Evolutionary conservation across 495 filamentous ascomycete genomes (phyloP).

Genomic region (Annulohypoxylon maeteangense): DNA sequence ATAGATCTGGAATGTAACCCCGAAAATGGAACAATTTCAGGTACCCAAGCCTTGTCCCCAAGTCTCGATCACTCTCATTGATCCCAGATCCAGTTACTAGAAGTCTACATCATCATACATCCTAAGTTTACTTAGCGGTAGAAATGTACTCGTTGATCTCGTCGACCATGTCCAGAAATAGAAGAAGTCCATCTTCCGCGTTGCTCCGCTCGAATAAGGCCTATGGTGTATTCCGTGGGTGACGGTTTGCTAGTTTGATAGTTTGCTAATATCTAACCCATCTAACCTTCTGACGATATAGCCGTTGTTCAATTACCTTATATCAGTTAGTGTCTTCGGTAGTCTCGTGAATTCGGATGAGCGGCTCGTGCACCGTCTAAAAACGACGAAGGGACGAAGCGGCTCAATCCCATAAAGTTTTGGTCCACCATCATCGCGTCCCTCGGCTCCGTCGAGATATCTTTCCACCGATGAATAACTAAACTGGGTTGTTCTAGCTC

Average conservation of each 20-base stretch:
- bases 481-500: conserved; percentile 25
- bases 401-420: conserved; percentile 16
- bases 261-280: conserved; percentile 4
- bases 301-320: conserved; percentile 27
- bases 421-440: conserved; percentile 11
- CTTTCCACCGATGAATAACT: conserved; percentile 19
- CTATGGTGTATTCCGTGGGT: conserved; percentile 16
- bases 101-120: conserved; percentile 40
- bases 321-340: conserved; percentile 32
- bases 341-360: conserved; percentile 33
- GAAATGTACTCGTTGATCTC: conserved; percentile 15
- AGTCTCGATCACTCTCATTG: conserved; percentile 28
- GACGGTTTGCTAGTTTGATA: neutral
- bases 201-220: conserved; percentile 2
- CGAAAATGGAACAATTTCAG: conserved; percentile 26
- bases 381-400: conserved; percentile 19
- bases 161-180: conserved; percentile 30
- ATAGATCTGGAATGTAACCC: conserved; percentile 36
- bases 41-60: conserved; percentile 18
- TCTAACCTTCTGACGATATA: conserved; percentile 23
- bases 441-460: conserved; percentile 32
- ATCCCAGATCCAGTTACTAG: conserved; percentile 33
- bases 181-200: conserved; percentile 15
- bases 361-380: conserved; percentile 37
- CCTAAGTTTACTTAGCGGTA: conserved; percentile 17